Evolutionary conservation across 768 basidiomycete genomes (phyloP).

Genomic region (Pulveroboletus sp.): DNA sequence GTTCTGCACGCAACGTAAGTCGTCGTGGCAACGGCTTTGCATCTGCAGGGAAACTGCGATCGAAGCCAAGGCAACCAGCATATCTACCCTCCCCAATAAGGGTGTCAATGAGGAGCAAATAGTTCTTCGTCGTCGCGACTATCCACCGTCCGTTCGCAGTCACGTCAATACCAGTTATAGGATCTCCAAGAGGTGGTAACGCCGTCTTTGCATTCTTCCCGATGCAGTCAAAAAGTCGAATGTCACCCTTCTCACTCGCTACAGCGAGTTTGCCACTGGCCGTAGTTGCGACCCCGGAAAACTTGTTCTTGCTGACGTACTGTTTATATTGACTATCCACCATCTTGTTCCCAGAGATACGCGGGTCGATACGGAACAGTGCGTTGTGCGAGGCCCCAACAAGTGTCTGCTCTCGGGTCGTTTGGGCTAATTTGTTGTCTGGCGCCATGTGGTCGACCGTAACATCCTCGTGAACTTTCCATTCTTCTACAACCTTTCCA

Average conservation of each 20-base stretch:
- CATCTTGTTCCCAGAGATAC: constrained; percentile 86
- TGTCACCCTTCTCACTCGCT: constrained; percentile 94
- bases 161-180: constrained; percentile 91
- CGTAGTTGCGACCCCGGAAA: constrained; percentile 90
- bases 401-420: constrained; percentile 86
- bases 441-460: constrained; percentile 87
- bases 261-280: constrained; percentile 83
- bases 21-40: constrained; percentile 89
- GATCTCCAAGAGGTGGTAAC: constrained; percentile 89
- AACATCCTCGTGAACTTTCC: constrained; percentile 93
- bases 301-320: constrained; percentile 91
- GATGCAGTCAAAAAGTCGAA: constrained; percentile 89
- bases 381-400: constrained; percentile 93
- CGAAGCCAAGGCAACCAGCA: constrained; percentile 80
- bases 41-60: constrained; percentile 90
- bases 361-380: constrained; percentile 96
- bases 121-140: constrained; percentile 92
- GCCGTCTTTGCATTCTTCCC: constrained; percentile 99
- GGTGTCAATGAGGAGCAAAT: constrained; percentile 90
- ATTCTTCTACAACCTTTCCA: constrained; percentile 96
- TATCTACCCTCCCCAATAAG: constrained; percentile 89
- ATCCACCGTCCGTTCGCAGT: constrained; percentile 93
- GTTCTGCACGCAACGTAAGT: constrained; percentile 83
- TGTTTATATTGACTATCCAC: constrained; percentile 96
- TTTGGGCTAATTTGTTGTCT: constrained; percentile 91